phyloP scores from a whole-genome alignment of 768 basidiomycete species.

The Boletus subparvulus region DNA sequence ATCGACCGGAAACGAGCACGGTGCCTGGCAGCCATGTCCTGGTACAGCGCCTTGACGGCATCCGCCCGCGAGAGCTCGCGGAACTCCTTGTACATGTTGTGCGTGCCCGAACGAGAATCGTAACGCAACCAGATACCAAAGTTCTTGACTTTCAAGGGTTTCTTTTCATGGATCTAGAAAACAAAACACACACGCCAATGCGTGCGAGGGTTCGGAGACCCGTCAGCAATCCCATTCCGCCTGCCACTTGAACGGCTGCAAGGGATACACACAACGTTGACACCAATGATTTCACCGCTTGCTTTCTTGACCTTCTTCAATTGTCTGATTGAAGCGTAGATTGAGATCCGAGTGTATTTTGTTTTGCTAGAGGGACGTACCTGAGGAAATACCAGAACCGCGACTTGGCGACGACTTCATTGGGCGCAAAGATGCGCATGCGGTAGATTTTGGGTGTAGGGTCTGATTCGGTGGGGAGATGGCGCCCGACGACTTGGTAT shows the following conservation, averaged over 20 bases:
- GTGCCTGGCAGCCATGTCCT: slow-evolving; percentile 99
- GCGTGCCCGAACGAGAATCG: slow-evolving; percentile 98
- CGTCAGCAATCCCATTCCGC: slow-evolving; percentile 69
- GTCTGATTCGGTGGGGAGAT: slow-evolving; percentile 90
- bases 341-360: background rate
- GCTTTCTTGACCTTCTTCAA: slow-evolving; percentile 99
- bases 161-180: slow-evolving; percentile 93
- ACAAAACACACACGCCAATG: slow-evolving; percentile 12
- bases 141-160: slow-evolving; percentile 98
- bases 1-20: slow-evolving; percentile 99
- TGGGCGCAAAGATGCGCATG: slow-evolving; percentile 99
- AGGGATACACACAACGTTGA: slow-evolving; percentile 89
- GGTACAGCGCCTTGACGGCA: slow-evolving; percentile 96
- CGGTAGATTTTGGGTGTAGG: slow-evolving; percentile 98
- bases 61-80: slow-evolving; percentile 92
- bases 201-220: slow-evolving; percentile 13
- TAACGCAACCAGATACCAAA: slow-evolving; percentile 99
- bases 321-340: slow-evolving; percentile 53
- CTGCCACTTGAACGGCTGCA: slow-evolving; percentile 84
- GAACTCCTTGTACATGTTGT: slow-evolving; percentile 99
- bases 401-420: slow-evolving; percentile 96
- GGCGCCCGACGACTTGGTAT: slow-evolving; percentile 96
- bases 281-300: slow-evolving; percentile 97
- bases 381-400: slow-evolving; percentile 99
- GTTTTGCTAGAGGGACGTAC: slow-evolving; percentile 41